Base-by-base conservation (phyloP, 2,329 filamentous ascomycete species). In the Aspergillus aculeatinus region DNA sequence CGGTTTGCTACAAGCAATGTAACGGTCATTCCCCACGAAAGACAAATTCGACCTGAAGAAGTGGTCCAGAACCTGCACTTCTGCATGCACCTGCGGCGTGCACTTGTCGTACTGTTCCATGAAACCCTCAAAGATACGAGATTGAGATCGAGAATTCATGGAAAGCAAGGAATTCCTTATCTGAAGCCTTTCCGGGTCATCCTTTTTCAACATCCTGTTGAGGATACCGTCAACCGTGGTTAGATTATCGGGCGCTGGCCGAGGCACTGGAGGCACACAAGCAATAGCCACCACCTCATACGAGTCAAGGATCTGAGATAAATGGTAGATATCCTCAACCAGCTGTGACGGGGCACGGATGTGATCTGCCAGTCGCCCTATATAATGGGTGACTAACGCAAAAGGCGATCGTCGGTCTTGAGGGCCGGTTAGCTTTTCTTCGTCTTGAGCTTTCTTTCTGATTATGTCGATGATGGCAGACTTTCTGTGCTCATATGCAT, bases 1-100 rank as follows among this genome's bases (percentile, higher is more conserved):
- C 0, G 77, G 76, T 66, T 85, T 85, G 65, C 81, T 85, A 60
- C 78, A 82, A 3, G 77, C 81, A 12, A 85, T 77, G 62, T 77
- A 84, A 3, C 69, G 68, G 59, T 84, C 81, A 4, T 69, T 57
- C 2, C 68, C 71, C 3, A 72, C 70, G 62, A 81, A 84, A 0
- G 16, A 25, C 1, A 77, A 64, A 0, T 63, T 39, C 0, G 65
- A 65, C 5, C 62, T 54, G 61, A 76, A 68, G 61, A 84, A 83
- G 54, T 80, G 70, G 44, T 85, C 80, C 0, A 84, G 67, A 3
- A 82, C 68, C 56, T 79, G 74, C 3, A 84, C 69, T 63, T 84
- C 81, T 2, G 80, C 77, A 62, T 84, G 81, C 16, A 75, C 69
- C 35, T 56, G 51, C 31, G 57, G 61, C 19, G 48, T 51, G 25